Conservation (phyloP, 83 land plant genomes). For the Diphasiastrum complanatum region DNA sequence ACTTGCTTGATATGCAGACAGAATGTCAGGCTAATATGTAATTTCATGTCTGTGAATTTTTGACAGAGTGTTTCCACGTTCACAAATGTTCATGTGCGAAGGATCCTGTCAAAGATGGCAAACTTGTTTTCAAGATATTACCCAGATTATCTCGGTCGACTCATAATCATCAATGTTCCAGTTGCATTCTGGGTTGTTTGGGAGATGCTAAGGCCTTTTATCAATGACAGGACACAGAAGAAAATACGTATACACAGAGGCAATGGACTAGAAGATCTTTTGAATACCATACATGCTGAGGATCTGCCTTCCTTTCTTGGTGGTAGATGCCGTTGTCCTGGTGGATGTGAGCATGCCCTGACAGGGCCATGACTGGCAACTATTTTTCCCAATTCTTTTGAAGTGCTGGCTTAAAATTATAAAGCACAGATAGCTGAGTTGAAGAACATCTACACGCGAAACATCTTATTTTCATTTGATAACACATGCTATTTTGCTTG, state of each 20-base stretch:
- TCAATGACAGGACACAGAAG: neutral
- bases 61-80: neutral
- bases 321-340: conserved; percentile 1
- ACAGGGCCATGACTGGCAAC: conserved; percentile 7
- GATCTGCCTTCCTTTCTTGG: conserved; percentile 6
- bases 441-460: no score
- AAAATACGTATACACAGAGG: conserved; percentile 2
- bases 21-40: no score
- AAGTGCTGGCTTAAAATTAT: no score
- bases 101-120: conserved; percentile 5
- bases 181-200: conserved; percentile 3
- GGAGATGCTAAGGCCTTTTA: conserved; percentile 2
- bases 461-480: no score
- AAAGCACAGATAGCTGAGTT: no score
- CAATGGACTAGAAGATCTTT: neutral
- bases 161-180: no score
- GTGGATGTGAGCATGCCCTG: neutral
- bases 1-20: no score
- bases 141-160: no score
- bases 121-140: neutral
- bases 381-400: no score
- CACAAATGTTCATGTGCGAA: conserved; percentile 4
- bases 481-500: no score
- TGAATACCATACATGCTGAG: neutral
- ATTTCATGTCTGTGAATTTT: no score